These are phyloP conservation scores for Mortierella sp. DNA, from an alignment of 371 early-diverging fungal species.

Conservation along the genomic window DNA sequence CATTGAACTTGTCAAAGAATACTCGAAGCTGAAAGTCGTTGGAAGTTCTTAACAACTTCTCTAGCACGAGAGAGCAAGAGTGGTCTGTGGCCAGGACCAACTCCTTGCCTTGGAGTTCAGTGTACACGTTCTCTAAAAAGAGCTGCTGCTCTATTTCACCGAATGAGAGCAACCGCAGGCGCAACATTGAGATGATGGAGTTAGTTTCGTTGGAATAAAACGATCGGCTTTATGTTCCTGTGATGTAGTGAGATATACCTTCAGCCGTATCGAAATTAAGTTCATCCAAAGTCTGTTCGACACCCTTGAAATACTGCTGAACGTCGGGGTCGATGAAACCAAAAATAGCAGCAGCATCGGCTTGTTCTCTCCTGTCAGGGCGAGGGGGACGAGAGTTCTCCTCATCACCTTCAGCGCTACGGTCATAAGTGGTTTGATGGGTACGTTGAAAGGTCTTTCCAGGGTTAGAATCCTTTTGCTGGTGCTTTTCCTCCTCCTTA, in stretches of 20 bases:
- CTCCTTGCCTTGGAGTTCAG: slow-evolving; percentile 84
- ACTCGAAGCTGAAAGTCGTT: slow-evolving; percentile 81
- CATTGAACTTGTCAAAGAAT: slow-evolving; percentile 74
- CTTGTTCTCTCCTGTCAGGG: slow-evolving; percentile 42
- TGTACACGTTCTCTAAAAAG: slow-evolving; percentile 83
- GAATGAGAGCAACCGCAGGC: too few relatives aligned
- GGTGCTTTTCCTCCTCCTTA: slow-evolving; percentile 6
- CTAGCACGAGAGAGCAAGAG: slow-evolving; percentile 83
- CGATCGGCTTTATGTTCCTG: neutral
- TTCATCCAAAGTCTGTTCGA: slow-evolving; percentile 80
- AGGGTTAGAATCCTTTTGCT: slow-evolving; percentile 18
- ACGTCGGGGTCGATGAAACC: slow-evolving; percentile 77
- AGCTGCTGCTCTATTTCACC: slow-evolving; percentile 68
- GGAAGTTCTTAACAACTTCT: slow-evolving; percentile 80
- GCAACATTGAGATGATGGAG: neutral
- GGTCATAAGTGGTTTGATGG: slow-evolving; percentile 40
- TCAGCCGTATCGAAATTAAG: slow-evolving; percentile 78
- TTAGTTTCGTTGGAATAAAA: neutral
- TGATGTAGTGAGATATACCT: slow-evolving; percentile 59
- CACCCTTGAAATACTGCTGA: slow-evolving; percentile 78
- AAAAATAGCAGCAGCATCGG: slow-evolving; percentile 65
- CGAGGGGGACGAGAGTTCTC: slow-evolving; percentile 26
- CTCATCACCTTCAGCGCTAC: slow-evolving; percentile 28
- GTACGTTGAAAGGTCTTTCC: slow-evolving; percentile 35
- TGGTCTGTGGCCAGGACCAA: slow-evolving; percentile 79